Conservation (phyloP, 2,329 filamentous ascomycete genomes). For the Hypoxylon sp. region DNA sequence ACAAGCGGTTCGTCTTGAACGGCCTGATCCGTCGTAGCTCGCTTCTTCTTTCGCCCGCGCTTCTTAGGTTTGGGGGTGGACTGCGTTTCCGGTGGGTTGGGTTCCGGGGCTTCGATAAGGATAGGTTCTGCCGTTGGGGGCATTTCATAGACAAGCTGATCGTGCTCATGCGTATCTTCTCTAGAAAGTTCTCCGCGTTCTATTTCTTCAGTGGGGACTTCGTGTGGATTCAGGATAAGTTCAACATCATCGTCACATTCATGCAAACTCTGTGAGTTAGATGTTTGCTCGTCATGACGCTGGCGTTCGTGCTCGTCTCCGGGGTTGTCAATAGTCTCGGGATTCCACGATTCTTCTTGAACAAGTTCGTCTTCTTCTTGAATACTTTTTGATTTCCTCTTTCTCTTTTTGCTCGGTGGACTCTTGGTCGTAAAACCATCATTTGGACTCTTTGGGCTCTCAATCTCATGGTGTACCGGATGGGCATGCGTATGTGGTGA, state of each 20-base stretch:
- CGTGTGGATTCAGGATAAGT: slow-evolving; percentile 27
- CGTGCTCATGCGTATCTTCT: slow-evolving; percentile 1
- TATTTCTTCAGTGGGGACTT: neutral
- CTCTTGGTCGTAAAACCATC: slow-evolving; percentile 13
- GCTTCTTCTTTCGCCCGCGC: slow-evolving; percentile 55
- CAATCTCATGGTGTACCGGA: slow-evolving; percentile 9
- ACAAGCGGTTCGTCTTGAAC: slow-evolving; percentile 18
- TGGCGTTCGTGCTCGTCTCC: slow-evolving; percentile 45
- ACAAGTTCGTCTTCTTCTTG: slow-evolving; percentile 53
- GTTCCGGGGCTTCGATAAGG: slow-evolving; percentile 9
- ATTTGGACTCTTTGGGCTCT: slow-evolving; percentile 16
- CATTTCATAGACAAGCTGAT: slow-evolving; percentile 24
- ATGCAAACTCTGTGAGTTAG: slow-evolving; percentile 24
- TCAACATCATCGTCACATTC: slow-evolving; percentile 32
- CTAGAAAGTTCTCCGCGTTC: slow-evolving; percentile 7
- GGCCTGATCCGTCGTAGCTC: slow-evolving; percentile 32
- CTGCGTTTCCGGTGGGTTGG: slow-evolving; percentile 27
- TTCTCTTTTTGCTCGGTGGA: slow-evolving; percentile 41
- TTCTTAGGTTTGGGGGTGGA: slow-evolving; percentile 49
- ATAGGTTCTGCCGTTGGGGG: slow-evolving; percentile 26
- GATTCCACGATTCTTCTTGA: slow-evolving; percentile 42
- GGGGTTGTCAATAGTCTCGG: slow-evolving; percentile 30
- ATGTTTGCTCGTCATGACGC: slow-evolving; percentile 41
- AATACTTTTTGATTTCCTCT: slow-evolving; percentile 34
- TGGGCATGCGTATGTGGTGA: slow-evolving; percentile 24